phyloP scores from a whole-genome alignment of 805 yeast species.

The Candida quercuum region DNA sequence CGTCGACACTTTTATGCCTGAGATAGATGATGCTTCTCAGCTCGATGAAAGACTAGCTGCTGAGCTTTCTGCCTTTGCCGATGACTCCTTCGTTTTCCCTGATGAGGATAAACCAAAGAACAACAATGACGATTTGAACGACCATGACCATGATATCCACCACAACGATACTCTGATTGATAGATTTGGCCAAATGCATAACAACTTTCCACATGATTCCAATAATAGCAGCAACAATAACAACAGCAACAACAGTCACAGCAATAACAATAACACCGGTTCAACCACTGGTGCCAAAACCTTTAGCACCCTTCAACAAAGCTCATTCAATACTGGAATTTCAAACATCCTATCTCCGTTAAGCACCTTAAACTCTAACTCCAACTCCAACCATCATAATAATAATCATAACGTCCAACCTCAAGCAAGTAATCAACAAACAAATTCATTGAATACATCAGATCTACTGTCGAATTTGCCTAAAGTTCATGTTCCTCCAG shows the following conservation, averaged over 20 bases:
- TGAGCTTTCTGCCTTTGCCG: constrained; percentile 79
- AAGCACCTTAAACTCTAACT: constrained; percentile 4
- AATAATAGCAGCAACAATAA: not conserved
- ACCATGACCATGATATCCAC: constrained; percentile 10
- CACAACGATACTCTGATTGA: constrained; percentile 7
- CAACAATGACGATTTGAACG: constrained; percentile 10
- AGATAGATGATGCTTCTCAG: constrained; percentile 34
- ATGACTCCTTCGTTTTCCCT: constrained; percentile 73
- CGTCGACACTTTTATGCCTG: constrained; percentile 70
- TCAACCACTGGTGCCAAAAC: constrained; percentile 4
- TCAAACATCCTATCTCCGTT: constrained; percentile 10
- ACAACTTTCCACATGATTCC: not conserved
- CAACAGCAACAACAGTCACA: not conserved
- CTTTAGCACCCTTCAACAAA: constrained; percentile 9
- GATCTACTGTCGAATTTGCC: constrained; percentile 43
- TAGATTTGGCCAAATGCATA: constrained; percentile 9
- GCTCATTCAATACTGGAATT: constrained; percentile 7
- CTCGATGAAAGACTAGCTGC: constrained; percentile 50
- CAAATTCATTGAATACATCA: constrained; percentile 22
- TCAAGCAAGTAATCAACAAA: constrained; percentile 2
- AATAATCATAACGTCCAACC: not conserved
- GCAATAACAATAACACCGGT: not conserved
- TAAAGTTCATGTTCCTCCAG: constrained; percentile 64
- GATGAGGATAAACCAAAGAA: constrained; percentile 65
- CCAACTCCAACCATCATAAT: not conserved